Conservation (phyloP, 1,284 basidiomycete genomes). For the Wolfiporia cocos region DNA sequence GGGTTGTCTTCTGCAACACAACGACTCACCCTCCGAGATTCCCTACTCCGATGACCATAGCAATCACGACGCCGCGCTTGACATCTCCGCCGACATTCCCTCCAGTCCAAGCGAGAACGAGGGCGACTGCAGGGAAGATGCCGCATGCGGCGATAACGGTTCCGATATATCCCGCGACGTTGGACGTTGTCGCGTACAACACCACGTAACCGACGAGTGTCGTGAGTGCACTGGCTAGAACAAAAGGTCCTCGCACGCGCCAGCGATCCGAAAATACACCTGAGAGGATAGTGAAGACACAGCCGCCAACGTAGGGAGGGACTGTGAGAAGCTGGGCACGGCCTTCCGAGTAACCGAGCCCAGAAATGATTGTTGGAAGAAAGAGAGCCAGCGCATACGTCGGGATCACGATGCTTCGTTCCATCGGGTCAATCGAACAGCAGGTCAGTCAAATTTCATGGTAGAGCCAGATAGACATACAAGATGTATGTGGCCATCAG, state of each 20-base stretch:
- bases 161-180: constrained; percentile 54
- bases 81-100: constrained; percentile 67
- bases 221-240: constrained; percentile 43
- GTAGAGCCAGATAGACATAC: background rate
- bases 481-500: background rate
- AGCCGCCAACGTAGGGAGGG: constrained; percentile 12
- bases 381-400: constrained; percentile 13
- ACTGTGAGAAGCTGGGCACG: constrained; percentile 21
- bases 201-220: constrained; percentile 61
- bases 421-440: background rate
- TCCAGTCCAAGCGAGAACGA: constrained; percentile 55
- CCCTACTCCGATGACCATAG: constrained; percentile 62
- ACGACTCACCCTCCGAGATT: constrained; percentile 42
- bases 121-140: constrained; percentile 54
- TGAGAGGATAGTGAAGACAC: constrained; percentile 8
- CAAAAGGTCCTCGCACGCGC: constrained; percentile 41
- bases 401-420: constrained; percentile 26
- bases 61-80: constrained; percentile 58
- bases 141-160: constrained; percentile 54
- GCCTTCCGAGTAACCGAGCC: constrained; percentile 20
- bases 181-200: constrained; percentile 37
- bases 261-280: constrained; percentile 11
- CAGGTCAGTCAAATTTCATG: background rate
- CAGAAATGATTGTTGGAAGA: constrained; percentile 25
- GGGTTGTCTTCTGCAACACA: background rate